These are phyloP conservation scores for Trichoderma sp. DNA, from an alignment of 2,329 filamentous ascomycete species.

Conservation along the genomic window DNA sequence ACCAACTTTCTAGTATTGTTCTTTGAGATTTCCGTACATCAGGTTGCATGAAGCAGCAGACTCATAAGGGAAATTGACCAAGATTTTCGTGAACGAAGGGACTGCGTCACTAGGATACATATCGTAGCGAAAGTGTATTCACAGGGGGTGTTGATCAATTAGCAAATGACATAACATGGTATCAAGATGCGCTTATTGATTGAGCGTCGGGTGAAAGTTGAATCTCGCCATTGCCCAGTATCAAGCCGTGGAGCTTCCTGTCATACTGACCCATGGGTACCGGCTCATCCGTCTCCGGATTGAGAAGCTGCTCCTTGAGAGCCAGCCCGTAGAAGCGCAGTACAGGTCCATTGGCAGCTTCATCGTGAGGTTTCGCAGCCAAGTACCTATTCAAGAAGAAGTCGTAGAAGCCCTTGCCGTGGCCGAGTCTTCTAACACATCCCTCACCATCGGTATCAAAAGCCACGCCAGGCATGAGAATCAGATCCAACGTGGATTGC, in stretches of 20 bases:
- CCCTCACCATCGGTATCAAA: conserved; percentile 65
- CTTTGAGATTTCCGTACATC: neutral
- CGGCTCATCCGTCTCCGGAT: conserved; percentile 51
- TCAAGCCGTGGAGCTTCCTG: conserved; percentile 73
- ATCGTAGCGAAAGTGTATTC: neutral
- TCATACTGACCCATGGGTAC: conserved; percentile 76
- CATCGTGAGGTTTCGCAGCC: conserved; percentile 32
- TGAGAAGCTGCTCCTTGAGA: conserved; percentile 79
- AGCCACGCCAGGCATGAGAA: conserved; percentile 88
- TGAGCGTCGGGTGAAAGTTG: conserved; percentile 26
- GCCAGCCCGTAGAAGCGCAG: conserved; percentile 70
- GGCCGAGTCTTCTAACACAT: conserved; percentile 72
- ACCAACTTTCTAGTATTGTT: neutral
- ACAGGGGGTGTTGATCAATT: too few relatives aligned
- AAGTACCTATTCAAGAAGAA: conserved; percentile 77
- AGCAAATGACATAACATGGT: neutral
- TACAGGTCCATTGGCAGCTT: conserved; percentile 28
- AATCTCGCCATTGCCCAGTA: conserved; percentile 67
- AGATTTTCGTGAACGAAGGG: neutral
- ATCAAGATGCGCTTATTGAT: conserved; percentile 6
- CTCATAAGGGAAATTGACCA: neutral
- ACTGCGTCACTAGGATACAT: neutral
- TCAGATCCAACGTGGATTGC: conserved; percentile 66
- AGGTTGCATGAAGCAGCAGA: neutral
- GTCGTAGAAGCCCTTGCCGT: conserved; percentile 97